Evolutionary conservation across 2,329 filamentous ascomycete genomes (phyloP).

Genomic region (Dichotomopilus funicola): DNA sequence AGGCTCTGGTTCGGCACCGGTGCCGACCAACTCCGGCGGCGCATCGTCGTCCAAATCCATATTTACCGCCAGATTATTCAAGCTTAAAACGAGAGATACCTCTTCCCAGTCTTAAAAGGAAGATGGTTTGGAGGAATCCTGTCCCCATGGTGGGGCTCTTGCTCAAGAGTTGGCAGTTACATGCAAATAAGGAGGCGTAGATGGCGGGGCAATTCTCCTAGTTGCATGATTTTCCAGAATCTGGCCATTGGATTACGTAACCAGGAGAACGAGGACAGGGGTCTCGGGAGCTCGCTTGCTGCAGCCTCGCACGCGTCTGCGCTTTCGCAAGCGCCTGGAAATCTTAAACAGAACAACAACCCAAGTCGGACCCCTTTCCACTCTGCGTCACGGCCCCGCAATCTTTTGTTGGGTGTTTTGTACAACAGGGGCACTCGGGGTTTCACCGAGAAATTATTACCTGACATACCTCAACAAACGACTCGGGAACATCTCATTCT

Average conservation of each 20-base stretch:
- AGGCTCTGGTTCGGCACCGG: slow-evolving; percentile 34
- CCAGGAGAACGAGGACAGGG: not conserved
- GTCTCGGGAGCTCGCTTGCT: not conserved
- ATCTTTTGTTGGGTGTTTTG: not conserved
- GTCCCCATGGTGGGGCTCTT: not conserved
- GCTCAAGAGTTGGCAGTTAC: not conserved
- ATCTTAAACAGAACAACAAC: not conserved
- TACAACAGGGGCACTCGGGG: too few species aligned
- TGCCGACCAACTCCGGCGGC: slow-evolving; percentile 57
- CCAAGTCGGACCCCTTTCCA: not conserved
- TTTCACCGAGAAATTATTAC: not conserved
- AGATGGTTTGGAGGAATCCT: not conserved
- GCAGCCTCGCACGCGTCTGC: not conserved
- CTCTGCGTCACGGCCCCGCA: not conserved
- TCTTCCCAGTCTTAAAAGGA: too few species aligned
- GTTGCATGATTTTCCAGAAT: too few species aligned
- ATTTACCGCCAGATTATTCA: slow-evolving; percentile 9
- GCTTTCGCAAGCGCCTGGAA: not conserved
- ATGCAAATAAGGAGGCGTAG: slow-evolving; percentile 5
- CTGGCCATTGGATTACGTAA: slow-evolving; percentile 2
- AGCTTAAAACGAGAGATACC: too few species aligned
- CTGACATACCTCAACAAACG: not conserved
- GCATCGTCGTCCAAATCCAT: slow-evolving; percentile 63
- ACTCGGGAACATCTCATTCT: not conserved
- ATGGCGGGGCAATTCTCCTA: not conserved